Evolutionary conservation across 768 basidiomycete species (phyloP), one percentile per base, ranked within the genome.

Genomic region (Cystobasidium tubakii): DNA sequence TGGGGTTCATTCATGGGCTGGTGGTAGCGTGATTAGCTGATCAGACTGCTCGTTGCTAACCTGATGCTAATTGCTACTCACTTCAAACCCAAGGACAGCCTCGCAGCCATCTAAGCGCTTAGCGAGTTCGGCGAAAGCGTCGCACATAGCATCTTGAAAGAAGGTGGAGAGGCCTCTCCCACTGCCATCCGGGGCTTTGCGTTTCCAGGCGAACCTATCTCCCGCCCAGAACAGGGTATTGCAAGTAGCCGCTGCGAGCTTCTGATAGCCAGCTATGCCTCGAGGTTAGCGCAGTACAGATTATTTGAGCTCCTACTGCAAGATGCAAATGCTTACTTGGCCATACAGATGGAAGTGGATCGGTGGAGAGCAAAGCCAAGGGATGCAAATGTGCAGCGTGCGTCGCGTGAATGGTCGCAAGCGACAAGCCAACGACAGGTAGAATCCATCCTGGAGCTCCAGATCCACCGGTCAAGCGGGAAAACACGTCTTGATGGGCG

Each of bases 201-300:
- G 33, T 55, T 71, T 71, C 54, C 55, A 89, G 0, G 92, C 85
- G 79, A 94, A 96, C 0, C 86, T 86, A 77, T 92, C 87, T 3
- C 94, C 94, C 0, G 87, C 93, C 92, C 92, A 96, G 79, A 97
- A 97, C 44, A 89, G 87, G 0, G 94, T 96, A 75, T 90, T 87
- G 90, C 96, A 92, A 0, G 93, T 97, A 0, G 92, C 87, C 33
- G 90, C 89, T n/a, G 89, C 88, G 23, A 97, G 84, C 79, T 97
- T 96, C 80, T 90, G 89, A 80, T 97, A 97, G 1, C 94, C 93
- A 73, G 89, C 57, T 60, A 31, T n/a, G 53, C 10, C 6, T n/a
- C 6, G 53, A n/a, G 53, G n/a, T n/a, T n/a, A n/a, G n/a, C n/a
- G n/a, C n/a, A n/a, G n/a, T n/a, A n/a, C n/a, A n/a, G n/a, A n/a